Evolutionary conservation across 2,329 filamentous ascomycete species (phyloP), one percentile per base, ranked within the genome.

Genomic region (Penicillium sp.): DNA sequence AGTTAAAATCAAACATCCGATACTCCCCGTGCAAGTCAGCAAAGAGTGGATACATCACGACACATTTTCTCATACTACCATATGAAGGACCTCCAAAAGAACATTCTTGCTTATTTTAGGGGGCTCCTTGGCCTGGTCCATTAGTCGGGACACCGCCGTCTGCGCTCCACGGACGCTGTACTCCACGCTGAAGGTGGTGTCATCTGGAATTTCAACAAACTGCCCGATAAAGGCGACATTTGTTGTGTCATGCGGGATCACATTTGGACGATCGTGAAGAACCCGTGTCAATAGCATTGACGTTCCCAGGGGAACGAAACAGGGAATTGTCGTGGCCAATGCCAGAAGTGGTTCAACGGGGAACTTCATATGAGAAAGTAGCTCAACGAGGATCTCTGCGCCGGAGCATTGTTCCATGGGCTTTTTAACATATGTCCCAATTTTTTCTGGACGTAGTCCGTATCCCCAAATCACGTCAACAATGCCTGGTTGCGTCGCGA

Each of bases 401-500:
- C 74, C 75, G 1, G 69, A 69, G 51, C 75, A 77, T 10, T 68
- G 60, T 4, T 65, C 52, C 72, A 76, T 76, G 6, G 70, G 62
- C 57, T 76, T 76, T 44, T 69, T 63, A 33, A 75, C 61, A 50
- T 63, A 71, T 50, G 73, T 64, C 12, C 75, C 74, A 3, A 56
- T 47, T 39, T 60, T 52, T 10, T 70, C 66, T 1, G 73, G 71
- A n/a, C 69, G 65, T 21, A 75, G 64, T 3, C 67, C 68, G 48
- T 74, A 75, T 3, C 73, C 71, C 73, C 74, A 75, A 34, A 76
- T 62, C 8, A 75, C 71, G 24, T 68, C 59, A 23, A 69, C 61
- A 27, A 62, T 55, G 34, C 49, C 36, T 6, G 66, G 64, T 51
- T 78, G 75, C 24, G 67, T 63, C 26, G 67, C 60, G 53, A 77